A percentile compares a stretch with the other conserved stretches of the same genome.
These are phyloP conservation scores for Blumeriella jaapii DNA, from an alignment of 2,329 filamentous ascomycete species.

Conservation along the genomic window DNA sequence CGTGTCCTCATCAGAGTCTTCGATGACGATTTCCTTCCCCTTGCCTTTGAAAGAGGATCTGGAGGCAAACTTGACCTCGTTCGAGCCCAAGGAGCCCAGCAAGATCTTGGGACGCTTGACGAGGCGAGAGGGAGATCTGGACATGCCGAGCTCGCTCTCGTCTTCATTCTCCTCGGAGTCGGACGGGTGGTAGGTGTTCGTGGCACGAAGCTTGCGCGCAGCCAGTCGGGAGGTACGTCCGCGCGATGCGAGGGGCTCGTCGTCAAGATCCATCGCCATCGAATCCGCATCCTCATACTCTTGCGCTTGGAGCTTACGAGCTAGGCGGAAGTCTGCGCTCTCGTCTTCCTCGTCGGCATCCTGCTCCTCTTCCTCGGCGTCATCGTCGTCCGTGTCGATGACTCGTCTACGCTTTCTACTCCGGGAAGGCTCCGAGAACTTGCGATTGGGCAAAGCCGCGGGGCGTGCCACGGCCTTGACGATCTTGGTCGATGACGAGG, in stretches of 20 bases:
- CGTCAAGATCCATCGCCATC: slow-evolving; percentile 22
- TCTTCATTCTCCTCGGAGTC: slow-evolving; percentile 24
- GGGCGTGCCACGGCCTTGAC: slow-evolving; percentile 35
- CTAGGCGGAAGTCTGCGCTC: slow-evolving; percentile 39
- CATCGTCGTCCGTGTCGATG: slow-evolving; percentile 32
- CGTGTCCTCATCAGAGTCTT: slow-evolving; percentile 12
- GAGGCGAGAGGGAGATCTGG: neutral
- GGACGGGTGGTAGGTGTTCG: slow-evolving; percentile 10
- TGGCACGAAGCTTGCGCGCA: slow-evolving; percentile 8
- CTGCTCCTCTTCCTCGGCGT: slow-evolving; percentile 28
- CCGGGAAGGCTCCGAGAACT: no score
- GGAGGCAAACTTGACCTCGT: slow-evolving; percentile 14
- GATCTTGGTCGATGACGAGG: slow-evolving; percentile 14
- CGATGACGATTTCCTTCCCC: slow-evolving; percentile 6
- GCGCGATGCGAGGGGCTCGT: slow-evolving; percentile 1
- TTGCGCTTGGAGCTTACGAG: slow-evolving; percentile 44
- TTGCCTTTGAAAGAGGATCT: no score
- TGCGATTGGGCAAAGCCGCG: slow-evolving; percentile 36
- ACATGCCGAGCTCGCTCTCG: slow-evolving; percentile 20
- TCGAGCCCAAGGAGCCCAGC: slow-evolving; percentile 19
- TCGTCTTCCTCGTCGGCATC: slow-evolving; percentile 30
- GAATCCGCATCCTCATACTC: slow-evolving; percentile 30
- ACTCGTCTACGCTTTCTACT: slow-evolving; percentile 36
- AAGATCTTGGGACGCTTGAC: slow-evolving; percentile 20
- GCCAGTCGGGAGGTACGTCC: slow-evolving; percentile 14